phyloP scores from a whole-genome alignment of 768 basidiomycete genomes.

The Galerina marginata region DNA sequence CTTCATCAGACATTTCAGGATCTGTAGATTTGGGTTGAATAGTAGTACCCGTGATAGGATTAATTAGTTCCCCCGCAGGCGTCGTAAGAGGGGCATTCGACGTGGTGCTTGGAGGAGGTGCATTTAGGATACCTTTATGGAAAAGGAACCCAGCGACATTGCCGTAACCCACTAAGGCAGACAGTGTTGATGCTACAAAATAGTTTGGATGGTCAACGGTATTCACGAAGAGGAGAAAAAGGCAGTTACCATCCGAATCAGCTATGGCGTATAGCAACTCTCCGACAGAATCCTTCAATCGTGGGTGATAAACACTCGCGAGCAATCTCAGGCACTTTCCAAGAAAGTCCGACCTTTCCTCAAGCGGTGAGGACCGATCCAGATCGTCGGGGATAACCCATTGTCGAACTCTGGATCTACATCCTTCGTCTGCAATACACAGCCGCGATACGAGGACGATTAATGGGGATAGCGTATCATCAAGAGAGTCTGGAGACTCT shows the following conservation, averaged over 20 bases:
- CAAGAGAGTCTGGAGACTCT: constrained; percentile 62
- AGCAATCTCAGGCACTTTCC: constrained; percentile 84
- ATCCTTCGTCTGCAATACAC: constrained; percentile 65
- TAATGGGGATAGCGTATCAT: constrained; percentile 81
- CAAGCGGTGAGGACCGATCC: constrained; percentile 80
- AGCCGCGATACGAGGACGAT: constrained; percentile 76
- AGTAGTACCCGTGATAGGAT: constrained; percentile 87
- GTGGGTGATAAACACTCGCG: constrained; percentile 70
- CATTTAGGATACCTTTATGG: constrained; percentile 81
- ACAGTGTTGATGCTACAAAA: constrained; percentile 63
- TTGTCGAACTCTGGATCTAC: constrained; percentile 61
- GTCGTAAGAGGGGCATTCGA: constrained; percentile 39
- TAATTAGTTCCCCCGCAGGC: constrained; percentile 55
- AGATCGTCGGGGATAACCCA: constrained; percentile 78
- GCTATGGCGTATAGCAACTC: constrained; percentile 88
- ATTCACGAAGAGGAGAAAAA: neutral
- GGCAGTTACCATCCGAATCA: constrained; percentile 66
- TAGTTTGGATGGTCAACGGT: neutral
- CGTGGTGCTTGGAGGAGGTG: constrained; percentile 38
- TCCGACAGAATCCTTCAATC: constrained; percentile 78
- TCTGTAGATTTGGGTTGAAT: constrained; percentile 42
- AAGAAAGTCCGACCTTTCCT: constrained; percentile 72
- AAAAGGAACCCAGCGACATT: constrained; percentile 95
- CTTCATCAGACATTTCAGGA: constrained; percentile 87
- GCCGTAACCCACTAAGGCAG: constrained; percentile 89